Base-by-base conservation (phyloP, 768 basidiomycete genomes). In the Suillus luteus region DNA sequence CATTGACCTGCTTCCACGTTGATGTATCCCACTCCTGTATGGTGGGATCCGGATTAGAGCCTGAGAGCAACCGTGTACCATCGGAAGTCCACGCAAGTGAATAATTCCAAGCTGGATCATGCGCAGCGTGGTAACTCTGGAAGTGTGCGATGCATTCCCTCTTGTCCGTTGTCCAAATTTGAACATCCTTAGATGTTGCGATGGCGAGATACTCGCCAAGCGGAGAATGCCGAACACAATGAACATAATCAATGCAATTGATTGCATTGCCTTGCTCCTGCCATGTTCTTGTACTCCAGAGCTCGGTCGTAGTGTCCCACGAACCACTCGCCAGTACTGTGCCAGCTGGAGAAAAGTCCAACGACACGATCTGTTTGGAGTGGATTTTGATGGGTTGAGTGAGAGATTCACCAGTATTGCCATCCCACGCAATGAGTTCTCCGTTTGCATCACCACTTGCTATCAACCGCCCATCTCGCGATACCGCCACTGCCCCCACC, bases 1-100 rank as follows among this genome's bases (percentile, higher is more conserved):
- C 49, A 15, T 27, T 24, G 6, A 51, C 14, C 24, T 51, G 49
- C 49, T 51, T 51, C 49, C 49, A 51, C 11, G 49, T 51, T 15
- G 49, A 51, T 27, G 49, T 12, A 51, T 51, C 49, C 49, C 49
- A 51, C 22, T 24, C 49, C 24, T 24, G 33, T 54, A 54, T 54
- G 9, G 33, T 19, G 5, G 52, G 31, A 54, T 54, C 33, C 1
- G 12, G 14, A 46, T n/a, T 46, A 11, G 44, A 15, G 7, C 24
- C 24, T 27, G 49, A 49, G 3, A 27, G 7, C 1, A 49, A 6
- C 14, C 24, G 49, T 27, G 24, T 27, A 4, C 49, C 49, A 49
- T 49, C 14, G 3, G 49, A 24, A 0, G 24, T 49, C 49, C 49
- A 49, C 14, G 49, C 49, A 12, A 49, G 24, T 49, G 49, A 49